A percentile compares a stretch with the other conserved stretches of the same genome.
phyloP scores from a whole-genome alignment of 208 protist genomes.

The Wallacemonas sp. region DNA sequence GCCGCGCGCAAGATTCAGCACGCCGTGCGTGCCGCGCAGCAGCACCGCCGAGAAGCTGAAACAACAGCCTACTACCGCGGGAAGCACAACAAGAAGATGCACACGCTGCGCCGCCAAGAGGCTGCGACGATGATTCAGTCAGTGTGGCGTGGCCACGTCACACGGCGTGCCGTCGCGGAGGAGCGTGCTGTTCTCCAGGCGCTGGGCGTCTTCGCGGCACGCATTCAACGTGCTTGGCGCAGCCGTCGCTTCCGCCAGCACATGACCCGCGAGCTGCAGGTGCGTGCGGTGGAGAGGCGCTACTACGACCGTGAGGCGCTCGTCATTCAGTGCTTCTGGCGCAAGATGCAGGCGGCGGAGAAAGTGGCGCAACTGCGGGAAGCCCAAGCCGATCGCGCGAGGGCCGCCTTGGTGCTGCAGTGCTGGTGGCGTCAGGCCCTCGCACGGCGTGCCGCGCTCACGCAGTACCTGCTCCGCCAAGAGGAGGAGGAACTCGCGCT shows the following conservation, averaged over 20 bases:
- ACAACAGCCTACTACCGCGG: constrained; percentile 67
- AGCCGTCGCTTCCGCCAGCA: constrained; percentile 22
- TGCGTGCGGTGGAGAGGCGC: constrained; percentile 30
- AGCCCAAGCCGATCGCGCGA: constrained; percentile 15
- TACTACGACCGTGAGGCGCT: constrained; percentile 42
- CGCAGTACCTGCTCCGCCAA: constrained; percentile 23
- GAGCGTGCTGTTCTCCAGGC: constrained; percentile 26
- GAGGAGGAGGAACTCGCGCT: constrained; percentile 59
- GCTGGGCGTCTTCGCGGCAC: constrained; percentile 26
- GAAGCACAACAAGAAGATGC: constrained; percentile 56
- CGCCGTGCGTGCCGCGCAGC: constrained; percentile 35
- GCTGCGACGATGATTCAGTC: constrained; percentile 76
- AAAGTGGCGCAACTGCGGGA: constrained; percentile 41
- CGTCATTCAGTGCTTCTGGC: constrained; percentile 86
- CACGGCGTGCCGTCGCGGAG: constrained; percentile 39
- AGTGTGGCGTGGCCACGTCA: constrained; percentile 79
- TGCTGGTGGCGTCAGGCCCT: constrained; percentile 72
- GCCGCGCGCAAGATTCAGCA: constrained; percentile 65
- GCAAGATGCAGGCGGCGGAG: constrained; percentile 68
- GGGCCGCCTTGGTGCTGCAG: constrained; percentile 48
- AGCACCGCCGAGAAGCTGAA: constrained; percentile 35
- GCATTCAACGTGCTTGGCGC: constrained; percentile 73
- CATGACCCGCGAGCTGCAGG: constrained; percentile 37
- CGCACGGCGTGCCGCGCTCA: constrained; percentile 33
- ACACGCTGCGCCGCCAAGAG: constrained; percentile 48